Evolutionary conservation across 2,329 filamentous ascomycete species (phyloP).

Genomic region (Xylaria sp.): DNA sequence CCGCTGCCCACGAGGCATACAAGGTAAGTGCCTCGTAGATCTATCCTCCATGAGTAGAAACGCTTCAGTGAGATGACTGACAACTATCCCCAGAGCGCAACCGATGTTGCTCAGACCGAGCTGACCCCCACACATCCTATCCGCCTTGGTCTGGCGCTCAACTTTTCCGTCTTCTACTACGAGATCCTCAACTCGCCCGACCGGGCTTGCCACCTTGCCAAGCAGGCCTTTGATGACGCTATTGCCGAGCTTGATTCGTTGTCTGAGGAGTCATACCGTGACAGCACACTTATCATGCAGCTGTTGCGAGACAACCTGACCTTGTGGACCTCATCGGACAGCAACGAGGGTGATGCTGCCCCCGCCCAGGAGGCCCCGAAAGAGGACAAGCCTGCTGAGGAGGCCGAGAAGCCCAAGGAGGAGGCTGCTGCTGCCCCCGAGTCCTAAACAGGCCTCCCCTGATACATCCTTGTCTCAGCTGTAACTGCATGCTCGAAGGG

Average conservation of each 20-base stretch:
- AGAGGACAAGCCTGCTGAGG: conserved; percentile 67
- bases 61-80: conserved; percentile 29
- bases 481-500: conserved; percentile 47
- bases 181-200: conserved; percentile 99
- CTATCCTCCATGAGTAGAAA: not conserved
- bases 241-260: conserved; percentile 98
- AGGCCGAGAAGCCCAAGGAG: conserved; percentile 67
- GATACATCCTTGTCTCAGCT: conserved; percentile 54
- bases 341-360: conserved; percentile 77
- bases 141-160: conserved; percentile 94
- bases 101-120: conserved; percentile 97
- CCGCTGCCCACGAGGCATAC: conserved; percentile 92
- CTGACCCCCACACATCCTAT: conserved; percentile 98
- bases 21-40: conserved; percentile 72
- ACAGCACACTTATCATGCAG: conserved; percentile 99
- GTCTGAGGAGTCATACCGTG: conserved; percentile 97
- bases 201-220: conserved; percentile 96
- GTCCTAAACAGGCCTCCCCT: conserved; percentile 60
- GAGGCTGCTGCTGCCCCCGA: conserved; percentile 61
- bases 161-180: conserved; percentile 99
- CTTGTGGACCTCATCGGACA: conserved; percentile 96
- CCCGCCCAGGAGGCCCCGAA: conserved; percentile 65
- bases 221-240: conserved; percentile 98
- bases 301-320: conserved; percentile 97
- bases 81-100: conserved; percentile 77